phyloP scores from a whole-genome alignment of 73 alveolate genomes.

The Durusdinium trenchii region DNA sequence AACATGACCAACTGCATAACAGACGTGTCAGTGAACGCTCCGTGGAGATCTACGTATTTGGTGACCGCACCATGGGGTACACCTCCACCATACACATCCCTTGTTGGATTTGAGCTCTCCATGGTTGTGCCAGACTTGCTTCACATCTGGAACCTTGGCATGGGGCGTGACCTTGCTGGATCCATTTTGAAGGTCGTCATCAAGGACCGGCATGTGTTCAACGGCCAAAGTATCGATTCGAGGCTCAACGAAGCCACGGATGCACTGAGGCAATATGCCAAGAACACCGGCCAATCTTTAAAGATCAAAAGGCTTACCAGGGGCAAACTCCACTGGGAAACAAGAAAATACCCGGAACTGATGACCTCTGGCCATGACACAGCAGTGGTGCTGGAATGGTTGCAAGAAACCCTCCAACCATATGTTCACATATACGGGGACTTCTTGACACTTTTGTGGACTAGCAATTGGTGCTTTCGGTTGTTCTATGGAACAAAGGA shows the following conservation, averaged over 20 bases:
- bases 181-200: not conserved
- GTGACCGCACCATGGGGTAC: not conserved
- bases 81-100: not conserved
- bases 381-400: not conserved
- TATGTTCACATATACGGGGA: not conserved
- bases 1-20: not conserved
- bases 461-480: not conserved
- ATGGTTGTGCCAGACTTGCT: not conserved
- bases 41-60: not conserved
- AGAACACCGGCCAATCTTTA: not conserved
- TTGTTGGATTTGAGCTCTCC: not conserved
- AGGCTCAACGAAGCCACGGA: not conserved
- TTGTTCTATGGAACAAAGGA: not conserved
- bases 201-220: not conserved
- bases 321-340: not conserved
- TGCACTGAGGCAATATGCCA: not conserved
- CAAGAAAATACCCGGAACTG: not conserved
- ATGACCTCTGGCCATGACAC: not conserved
- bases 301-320: not conserved
- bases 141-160: not conserved
- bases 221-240: not conserved
- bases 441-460: not conserved
- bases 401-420: not conserved
- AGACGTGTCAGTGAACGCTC: not conserved
- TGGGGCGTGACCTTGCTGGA: not conserved